Evolutionary conservation across 148 eudicot species (phyloP), one percentile per base, ranked within the genome.

Genomic region (Amaranthus hypochondriacus): DNA sequence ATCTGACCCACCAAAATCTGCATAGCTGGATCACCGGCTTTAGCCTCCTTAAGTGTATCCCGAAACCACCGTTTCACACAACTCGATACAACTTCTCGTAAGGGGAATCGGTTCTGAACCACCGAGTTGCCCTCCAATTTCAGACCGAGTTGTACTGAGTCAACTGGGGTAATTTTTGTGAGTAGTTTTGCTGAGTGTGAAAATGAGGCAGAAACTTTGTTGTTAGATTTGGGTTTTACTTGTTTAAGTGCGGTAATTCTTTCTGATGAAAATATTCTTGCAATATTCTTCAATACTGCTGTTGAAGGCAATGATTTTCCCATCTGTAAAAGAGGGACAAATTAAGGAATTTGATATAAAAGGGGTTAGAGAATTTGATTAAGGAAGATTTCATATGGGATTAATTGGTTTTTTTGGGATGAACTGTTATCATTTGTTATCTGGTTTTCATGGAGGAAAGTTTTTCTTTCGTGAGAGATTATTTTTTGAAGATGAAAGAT

Each of bases 1-100:
- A 92, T 92, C 88, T 92, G 97, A 66, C 87, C 90, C 56, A 89
- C 90, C 80, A 92, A 85, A 55, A 92, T 80, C 78, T 89, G 93
- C 97, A 92, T 89, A 10, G 75, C 76, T 57, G 66, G 57, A 62
- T 92, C 94, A 56, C 97, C 97, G 53, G 85, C 73, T 69, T 77
- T 85, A 4, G 97, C 97, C 88, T 89, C 94, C 84, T 82, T 85
- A n/a, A 92, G 87, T 0, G 92, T 85, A 63, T 88, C 92, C 9
- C 78, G 81, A 60, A 92, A 92, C 97, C 97, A 92, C 73, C 97
- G 78, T 74, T 60, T 77, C 56, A 84, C 90, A 55, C 97, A 92
- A 75, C 86, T 86, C 57, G 80, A 71, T 0, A 88, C 91, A 21
- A 83, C 87, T 69, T 74, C 74, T 48, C 80, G 69, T 62, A 88